Evolutionary conservation across 2,329 filamentous ascomycete species (phyloP).

Genomic region (Botrytis galanthina): DNA sequence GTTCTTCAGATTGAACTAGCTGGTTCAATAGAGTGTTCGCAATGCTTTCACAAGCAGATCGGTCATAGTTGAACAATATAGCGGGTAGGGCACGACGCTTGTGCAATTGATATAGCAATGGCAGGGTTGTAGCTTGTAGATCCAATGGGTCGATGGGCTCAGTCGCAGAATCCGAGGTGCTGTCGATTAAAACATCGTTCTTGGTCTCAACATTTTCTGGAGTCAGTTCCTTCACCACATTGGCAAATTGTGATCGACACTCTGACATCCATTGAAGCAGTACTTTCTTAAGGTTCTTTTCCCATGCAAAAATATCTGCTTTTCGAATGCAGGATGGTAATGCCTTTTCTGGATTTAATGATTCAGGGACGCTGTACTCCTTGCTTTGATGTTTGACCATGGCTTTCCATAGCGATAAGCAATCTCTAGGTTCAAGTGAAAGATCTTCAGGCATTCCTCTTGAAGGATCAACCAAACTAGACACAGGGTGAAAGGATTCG

Average conservation of each 20-base stretch:
- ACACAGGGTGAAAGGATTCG: constrained; percentile 59
- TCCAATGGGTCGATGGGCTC: constrained; percentile 35
- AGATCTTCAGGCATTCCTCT: constrained; percentile 67
- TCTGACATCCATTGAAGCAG: constrained; percentile 61
- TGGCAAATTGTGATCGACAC: constrained; percentile 43
- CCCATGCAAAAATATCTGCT: constrained; percentile 65
- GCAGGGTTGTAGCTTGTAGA: constrained; percentile 49
- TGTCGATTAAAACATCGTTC: constrained; percentile 12
- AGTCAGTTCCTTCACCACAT: constrained; percentile 48
- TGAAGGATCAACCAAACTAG: constrained; percentile 58
- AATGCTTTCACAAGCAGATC: constrained; percentile 60
- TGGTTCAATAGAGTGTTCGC: constrained; percentile 50
- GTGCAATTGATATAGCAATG: constrained; percentile 60
- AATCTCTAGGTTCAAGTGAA: constrained; percentile 68
- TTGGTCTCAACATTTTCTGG: constrained; percentile 15
- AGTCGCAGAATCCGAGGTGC: constrained; percentile 27
- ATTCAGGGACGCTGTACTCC: constrained; percentile 49
- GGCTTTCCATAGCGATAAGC: constrained; percentile 60
- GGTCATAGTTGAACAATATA: constrained; percentile 76
- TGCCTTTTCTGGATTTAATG: constrained; percentile 49
- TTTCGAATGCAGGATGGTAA: constrained; percentile 59
- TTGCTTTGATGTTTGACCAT: constrained; percentile 58
- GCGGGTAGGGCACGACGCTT: constrained; percentile 65
- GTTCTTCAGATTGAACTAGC: constrained; percentile 53
- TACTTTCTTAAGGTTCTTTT: constrained; percentile 55